Conservation (phyloP, 208 protist species). For the Leptomonas seymouri region DNA sequence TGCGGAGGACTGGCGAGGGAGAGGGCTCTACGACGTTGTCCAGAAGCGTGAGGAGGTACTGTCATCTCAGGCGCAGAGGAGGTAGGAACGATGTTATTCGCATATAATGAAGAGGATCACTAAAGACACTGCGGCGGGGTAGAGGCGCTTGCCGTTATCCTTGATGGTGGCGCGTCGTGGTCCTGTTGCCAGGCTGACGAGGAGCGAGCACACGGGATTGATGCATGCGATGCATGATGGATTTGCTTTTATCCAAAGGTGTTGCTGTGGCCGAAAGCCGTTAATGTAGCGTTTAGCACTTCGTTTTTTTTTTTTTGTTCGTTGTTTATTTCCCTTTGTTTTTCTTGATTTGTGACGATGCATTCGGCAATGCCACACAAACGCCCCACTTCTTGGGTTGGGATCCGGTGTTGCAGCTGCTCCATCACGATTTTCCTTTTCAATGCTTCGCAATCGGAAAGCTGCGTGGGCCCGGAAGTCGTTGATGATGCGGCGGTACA, state of each 20-base stretch:
- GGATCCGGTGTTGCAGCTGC: neutral
- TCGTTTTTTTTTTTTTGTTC: slow-evolving; percentile 19
- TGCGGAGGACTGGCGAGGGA: slow-evolving; percentile 66
- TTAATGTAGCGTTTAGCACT: neutral
- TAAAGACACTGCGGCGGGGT: neutral
- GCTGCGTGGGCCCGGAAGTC: neutral
- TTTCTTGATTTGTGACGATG: neutral
- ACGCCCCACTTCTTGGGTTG: too few species aligned
- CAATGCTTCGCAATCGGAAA: neutral
- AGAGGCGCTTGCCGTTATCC: too few species aligned
- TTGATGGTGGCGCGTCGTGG: too few species aligned
- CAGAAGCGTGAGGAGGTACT: slow-evolving; percentile 27
- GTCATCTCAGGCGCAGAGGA: slow-evolving; percentile 6
- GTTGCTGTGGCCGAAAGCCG: too few species aligned
- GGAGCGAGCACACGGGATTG: too few species aligned
- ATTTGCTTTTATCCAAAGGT: too few species aligned
- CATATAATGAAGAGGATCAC: neutral
- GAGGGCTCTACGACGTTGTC: slow-evolving; percentile 58
- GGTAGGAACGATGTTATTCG: neutral
- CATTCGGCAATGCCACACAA: too few species aligned
- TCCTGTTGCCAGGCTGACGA: too few species aligned
- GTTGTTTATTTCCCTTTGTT: slow-evolving; percentile 4
- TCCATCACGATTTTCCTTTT: neutral
- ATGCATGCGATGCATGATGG: too few species aligned
- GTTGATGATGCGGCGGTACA: neutral